Evolutionary conservation across 2,329 filamentous ascomycete genomes (phyloP).

Genomic region (Teratosphaeria pseudoeucalypti): DNA sequence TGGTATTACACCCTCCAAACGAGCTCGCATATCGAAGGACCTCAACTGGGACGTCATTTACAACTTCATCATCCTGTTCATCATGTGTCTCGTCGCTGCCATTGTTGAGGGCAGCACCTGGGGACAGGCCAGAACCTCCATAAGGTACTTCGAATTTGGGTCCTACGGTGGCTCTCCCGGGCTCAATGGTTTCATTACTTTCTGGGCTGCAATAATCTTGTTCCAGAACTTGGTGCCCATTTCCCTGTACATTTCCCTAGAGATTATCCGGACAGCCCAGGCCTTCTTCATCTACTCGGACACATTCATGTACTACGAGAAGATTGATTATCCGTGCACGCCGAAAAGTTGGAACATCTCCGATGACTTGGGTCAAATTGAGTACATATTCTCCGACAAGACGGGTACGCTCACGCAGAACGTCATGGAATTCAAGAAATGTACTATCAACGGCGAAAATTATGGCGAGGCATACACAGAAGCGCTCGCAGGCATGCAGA

Average conservation of each 20-base stretch:
- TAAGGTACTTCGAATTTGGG: conserved; percentile 74
- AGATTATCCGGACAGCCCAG: conserved; percentile 87
- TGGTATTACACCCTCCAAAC: conserved; percentile 88
- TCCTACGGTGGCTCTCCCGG: conserved; percentile 57
- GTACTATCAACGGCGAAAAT: conserved; percentile 86
- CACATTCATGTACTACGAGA: conserved; percentile 92
- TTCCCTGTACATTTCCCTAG: conserved; percentile 91
- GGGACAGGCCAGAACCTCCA: conserved; percentile 62
- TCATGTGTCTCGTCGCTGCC: conserved; percentile 79
- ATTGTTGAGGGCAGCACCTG: conserved; percentile 79
- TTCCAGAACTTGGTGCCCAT: conserved; percentile 99
- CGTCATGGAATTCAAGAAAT: conserved; percentile 99
- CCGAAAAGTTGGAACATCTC: conserved; percentile 99
- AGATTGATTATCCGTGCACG: conserved; percentile 85
- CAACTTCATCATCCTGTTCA: conserved; percentile 82
- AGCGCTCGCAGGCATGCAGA: conserved; percentile 91
- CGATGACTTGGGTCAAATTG: conserved; percentile 93
- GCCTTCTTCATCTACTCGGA: conserved; percentile 98
- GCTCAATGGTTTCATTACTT: conserved; percentile 87
- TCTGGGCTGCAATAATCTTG: conserved; percentile 87
- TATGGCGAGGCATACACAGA: conserved; percentile 98
- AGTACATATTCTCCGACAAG: conserved; percentile 98
- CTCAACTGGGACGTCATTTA: conserved; percentile 96
- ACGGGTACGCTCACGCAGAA: conserved; percentile 85
- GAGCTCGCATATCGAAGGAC: conserved; percentile 79